phyloP scores from a whole-genome alignment of 352 stramenopile species.

The Phytophthora colocasiae region DNA sequence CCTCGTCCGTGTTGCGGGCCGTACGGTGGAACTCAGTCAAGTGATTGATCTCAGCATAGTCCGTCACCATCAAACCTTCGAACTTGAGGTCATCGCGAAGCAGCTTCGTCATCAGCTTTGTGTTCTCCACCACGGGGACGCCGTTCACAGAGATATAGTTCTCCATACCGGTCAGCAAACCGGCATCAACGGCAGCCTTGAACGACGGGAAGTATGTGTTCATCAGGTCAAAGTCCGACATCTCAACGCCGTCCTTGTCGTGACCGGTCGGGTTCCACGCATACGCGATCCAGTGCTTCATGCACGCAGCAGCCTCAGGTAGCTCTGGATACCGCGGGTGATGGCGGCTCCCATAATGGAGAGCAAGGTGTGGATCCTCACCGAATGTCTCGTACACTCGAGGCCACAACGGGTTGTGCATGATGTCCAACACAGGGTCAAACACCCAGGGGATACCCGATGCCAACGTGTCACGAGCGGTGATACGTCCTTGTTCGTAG shows the following conservation, averaged over 20 bases:
- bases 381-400: constrained; percentile 92
- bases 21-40: constrained; percentile 58
- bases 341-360: constrained; percentile 85
- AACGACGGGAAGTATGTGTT: constrained; percentile 87
- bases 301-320: constrained; percentile 63
- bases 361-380: constrained; percentile 81
- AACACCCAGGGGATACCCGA: constrained; percentile 90
- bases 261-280: constrained; percentile 70
- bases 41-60: constrained; percentile 92
- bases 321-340: constrained; percentile 71
- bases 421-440: constrained; percentile 74
- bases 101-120: constrained; percentile 65
- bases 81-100: constrained; percentile 82
- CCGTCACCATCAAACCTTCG: constrained; percentile 87
- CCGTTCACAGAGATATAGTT: constrained; percentile 92
- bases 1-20: constrained; percentile 41
- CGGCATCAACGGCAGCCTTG: constrained; percentile 68
- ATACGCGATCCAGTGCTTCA: constrained; percentile 90
- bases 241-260: constrained; percentile 69
- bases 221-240: constrained; percentile 67
- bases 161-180: constrained; percentile 89
- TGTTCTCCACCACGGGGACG: constrained; percentile 84
- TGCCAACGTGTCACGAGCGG: constrained; percentile 65
- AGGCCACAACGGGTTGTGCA: constrained; percentile 79
- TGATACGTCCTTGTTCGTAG: constrained; percentile 48